These are phyloP conservation scores for Skeletonema grethae DNA, from an alignment of 108 stramenopile species.

Conservation along the genomic window DNA sequence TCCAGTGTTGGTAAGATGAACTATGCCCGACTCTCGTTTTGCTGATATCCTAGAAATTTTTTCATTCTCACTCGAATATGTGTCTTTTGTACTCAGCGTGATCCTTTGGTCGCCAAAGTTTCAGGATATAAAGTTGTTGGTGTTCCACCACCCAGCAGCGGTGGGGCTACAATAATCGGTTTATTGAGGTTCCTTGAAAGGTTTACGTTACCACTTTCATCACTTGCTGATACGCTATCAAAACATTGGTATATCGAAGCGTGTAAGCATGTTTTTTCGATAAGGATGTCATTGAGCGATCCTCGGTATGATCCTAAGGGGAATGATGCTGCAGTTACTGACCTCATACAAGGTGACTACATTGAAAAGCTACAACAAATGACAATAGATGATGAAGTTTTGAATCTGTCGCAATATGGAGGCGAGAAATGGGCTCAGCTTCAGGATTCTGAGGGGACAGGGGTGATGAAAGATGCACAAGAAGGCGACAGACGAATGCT, in stretches of 20 bases:
- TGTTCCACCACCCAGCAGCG: slow-evolving; percentile 80
- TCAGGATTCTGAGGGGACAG: slow-evolving; percentile 43
- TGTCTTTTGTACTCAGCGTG: slow-evolving; percentile 32
- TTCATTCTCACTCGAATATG: background rate
- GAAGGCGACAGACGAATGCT: slow-evolving; percentile 62
- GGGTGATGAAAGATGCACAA: slow-evolving; percentile 47
- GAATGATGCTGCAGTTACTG: slow-evolving; percentile 56
- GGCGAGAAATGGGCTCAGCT: slow-evolving; percentile 75
- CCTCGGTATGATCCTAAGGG: slow-evolving; percentile 54
- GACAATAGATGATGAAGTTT: slow-evolving; percentile 44
- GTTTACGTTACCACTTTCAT: slow-evolving; percentile 51
- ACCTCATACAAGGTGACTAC: slow-evolving; percentile 53
- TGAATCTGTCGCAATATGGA: slow-evolving; percentile 56
- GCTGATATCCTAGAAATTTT: background rate
- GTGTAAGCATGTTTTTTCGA: slow-evolving; percentile 76
- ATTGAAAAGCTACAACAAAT: slow-evolving; percentile 63
- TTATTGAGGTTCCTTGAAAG: slow-evolving; percentile 65
- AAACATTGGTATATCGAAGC: slow-evolving; percentile 77
- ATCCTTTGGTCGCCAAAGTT: slow-evolving; percentile 54
- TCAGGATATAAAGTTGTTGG: slow-evolving; percentile 65
- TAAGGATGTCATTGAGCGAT: slow-evolving; percentile 85
- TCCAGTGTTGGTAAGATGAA: slow-evolving; percentile 32
- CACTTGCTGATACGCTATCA: slow-evolving; percentile 58
- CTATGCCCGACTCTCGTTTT: background rate
- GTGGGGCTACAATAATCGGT: slow-evolving; percentile 83